Evolutionary conservation across 1,284 basidiomycete genomes (phyloP), one percentile per base, ranked within the genome.

Genomic region (Ceratobasidium sp.): DNA sequence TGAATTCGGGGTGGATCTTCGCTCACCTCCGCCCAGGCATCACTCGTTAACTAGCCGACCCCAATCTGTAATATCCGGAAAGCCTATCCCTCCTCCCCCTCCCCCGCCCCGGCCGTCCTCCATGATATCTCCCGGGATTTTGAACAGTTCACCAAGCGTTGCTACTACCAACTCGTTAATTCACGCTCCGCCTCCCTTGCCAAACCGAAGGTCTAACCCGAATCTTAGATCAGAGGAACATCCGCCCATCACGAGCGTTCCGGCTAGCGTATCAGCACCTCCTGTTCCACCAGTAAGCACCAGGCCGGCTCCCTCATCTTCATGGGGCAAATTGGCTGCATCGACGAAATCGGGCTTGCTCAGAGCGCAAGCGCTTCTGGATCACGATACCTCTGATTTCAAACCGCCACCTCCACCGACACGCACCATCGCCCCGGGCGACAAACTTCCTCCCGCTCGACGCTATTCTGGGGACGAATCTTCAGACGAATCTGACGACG

Each of bases 341-440:
- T 37, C 41, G 2, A 46, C 54, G 13, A 72, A 31, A 43, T 58
- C 56, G 11, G 39, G 49, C 14, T 22, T 48, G 14, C 27, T 69
- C 39, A 69, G 58, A 53, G 39, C 56, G 31, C 41, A 56, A 14
- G 19, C 49, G 14, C 54, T 43, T 16, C 43, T 34, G 39, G 56
- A 61, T 22, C 43, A 51, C 6, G 69, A 72, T 31, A 31, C 27
- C 24, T 37, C 41, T 5, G 43, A 41, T 39, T 72, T 72, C 56
- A 72, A 61, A 39, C 69, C 69, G 22, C 89, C 86, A 0, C 92
- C 92, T 0, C 92, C 92, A 0, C 92, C 92, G 0, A 90, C 88
- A 0, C 89, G 92, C 2, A 90, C 83, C 0, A 92, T 93, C 62
- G 89, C 82, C 0, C 82, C 86, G 0, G 89, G 90, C 0, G 89